phyloP scores from a whole-genome alignment of 2,329 filamentous ascomycete species.

The Ophiostoma populinum region DNA sequence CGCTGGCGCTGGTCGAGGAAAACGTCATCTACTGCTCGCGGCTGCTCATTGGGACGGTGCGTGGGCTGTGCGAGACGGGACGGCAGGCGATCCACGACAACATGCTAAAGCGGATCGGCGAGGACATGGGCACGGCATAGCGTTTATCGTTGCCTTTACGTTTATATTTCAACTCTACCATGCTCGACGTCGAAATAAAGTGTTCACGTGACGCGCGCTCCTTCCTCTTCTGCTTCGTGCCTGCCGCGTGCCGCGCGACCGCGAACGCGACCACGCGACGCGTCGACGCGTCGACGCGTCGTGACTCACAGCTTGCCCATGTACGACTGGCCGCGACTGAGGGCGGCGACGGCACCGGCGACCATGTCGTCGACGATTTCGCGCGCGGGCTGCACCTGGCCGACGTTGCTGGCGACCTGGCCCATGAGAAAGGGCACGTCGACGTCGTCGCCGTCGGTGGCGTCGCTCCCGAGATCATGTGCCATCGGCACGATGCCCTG shows the following conservation, averaged over 20 bases:
- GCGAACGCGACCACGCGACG: too few species aligned
- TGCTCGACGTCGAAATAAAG: too few species aligned
- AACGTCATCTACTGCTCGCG: constrained; percentile 32
- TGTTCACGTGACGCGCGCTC: too few species aligned
- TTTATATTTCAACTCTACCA: too few species aligned
- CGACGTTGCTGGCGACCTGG: constrained; percentile 68
- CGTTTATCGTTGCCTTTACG: background rate
- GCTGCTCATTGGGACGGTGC: constrained; percentile 30
- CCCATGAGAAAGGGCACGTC: constrained; percentile 87
- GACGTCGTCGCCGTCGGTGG: constrained; percentile 19
- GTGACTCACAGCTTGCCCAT: constrained; percentile 20
- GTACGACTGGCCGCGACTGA: constrained; percentile 45
- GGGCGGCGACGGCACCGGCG: constrained; percentile 48
- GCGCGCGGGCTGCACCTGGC: constrained; percentile 60
- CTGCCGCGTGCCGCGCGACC: too few species aligned
- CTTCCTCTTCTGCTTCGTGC: too few species aligned
- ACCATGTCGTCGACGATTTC: constrained; percentile 90
- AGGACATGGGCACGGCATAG: constrained; percentile 5
- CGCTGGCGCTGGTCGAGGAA: constrained; percentile 29
- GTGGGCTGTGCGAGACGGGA: constrained; percentile 30
- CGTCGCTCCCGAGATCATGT: constrained; percentile 56
- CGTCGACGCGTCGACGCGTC: background rate
- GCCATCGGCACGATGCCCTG: constrained; percentile 65
- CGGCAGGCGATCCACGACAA: constrained; percentile 33
- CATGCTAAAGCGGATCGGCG: constrained; percentile 24